phyloP scores from a whole-genome alignment of 306 rosid species.

The Fragaria iinumae region DNA sequence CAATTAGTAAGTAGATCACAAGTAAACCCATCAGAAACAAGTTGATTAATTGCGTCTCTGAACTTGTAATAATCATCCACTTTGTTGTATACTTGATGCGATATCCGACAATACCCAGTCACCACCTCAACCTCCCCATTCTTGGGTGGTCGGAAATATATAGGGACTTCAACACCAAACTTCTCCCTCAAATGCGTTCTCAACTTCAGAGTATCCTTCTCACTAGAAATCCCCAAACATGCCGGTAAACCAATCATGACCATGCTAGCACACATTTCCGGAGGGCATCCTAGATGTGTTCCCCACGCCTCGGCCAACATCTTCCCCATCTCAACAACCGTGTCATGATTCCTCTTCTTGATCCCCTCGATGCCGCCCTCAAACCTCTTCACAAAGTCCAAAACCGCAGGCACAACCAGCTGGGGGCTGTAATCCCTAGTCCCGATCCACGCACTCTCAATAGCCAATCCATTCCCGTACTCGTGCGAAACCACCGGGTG shows the following conservation, averaged over 20 bases:
- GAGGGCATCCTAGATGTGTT: constrained; percentile 76
- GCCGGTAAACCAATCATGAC: constrained; percentile 85
- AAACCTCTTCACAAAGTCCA: constrained; percentile 74
- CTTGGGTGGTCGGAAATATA: constrained; percentile 62
- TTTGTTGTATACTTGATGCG: constrained; percentile 85
- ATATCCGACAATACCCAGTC: constrained; percentile 90
- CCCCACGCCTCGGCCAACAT: constrained; percentile 87
- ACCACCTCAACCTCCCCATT: constrained; percentile 52
- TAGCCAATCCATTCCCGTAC: constrained; percentile 90
- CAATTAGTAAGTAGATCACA: constrained; percentile 57
- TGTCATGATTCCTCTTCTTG: constrained; percentile 81
- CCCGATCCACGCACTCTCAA: constrained; percentile 98
- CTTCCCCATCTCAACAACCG: constrained; percentile 79
- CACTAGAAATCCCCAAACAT: constrained; percentile 62
- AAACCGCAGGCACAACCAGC: constrained; percentile 67
- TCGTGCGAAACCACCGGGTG: constrained; percentile 97
- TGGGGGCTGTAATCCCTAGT: constrained; percentile 95
- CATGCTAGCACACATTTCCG: constrained; percentile 89
- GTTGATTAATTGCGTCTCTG: constrained; percentile 69
- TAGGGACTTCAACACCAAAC: constrained; percentile 79
- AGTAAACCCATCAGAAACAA: constrained; percentile 59
- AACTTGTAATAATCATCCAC: constrained; percentile 76
- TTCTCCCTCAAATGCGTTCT: constrained; percentile 70
- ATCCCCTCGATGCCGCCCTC: constrained; percentile 93
- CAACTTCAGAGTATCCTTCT: constrained; percentile 58